A percentile compares a stretch with the other conserved stretches of the same genome.
phyloP scores from a whole-genome alignment of 257 asterid genomes.

The Paulownia fortunei region DNA sequence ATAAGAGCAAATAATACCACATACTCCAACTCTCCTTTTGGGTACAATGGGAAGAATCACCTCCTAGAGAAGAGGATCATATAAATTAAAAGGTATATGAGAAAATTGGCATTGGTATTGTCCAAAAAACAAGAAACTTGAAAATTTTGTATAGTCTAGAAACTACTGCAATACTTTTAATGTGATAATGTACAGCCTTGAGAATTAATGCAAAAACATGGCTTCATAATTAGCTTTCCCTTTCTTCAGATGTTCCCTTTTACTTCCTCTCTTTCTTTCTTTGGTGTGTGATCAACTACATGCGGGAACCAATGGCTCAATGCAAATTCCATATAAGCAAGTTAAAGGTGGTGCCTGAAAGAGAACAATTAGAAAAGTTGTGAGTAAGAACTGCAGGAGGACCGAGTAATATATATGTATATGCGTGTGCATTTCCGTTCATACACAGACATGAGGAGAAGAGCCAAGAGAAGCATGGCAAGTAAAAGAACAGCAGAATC shows the following conservation, averaged over 20 bases:
- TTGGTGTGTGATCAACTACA: slow-evolving; percentile 28
- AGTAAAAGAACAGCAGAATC: not conserved
- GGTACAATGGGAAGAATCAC: not conserved
- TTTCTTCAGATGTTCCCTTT: slow-evolving; percentile 22
- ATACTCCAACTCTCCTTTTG: not conserved
- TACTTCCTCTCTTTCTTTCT: slow-evolving; percentile 16
- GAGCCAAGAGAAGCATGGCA: not conserved
- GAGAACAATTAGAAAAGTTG: not conserved
- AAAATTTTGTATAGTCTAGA: slow-evolving; percentile 3
- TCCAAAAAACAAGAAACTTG: slow-evolving; percentile 18
- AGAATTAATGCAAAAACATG: slow-evolving; percentile 3
- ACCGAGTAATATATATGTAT: not conserved
- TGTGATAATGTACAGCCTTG: slow-evolving; percentile 14
- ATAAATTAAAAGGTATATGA: not conserved
- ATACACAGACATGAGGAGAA: slow-evolving; percentile 14
- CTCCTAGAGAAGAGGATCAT: slow-evolving; percentile 1
- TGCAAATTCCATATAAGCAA: slow-evolving; percentile 10
- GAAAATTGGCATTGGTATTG: not conserved
- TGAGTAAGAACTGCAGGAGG: slow-evolving; percentile 12
- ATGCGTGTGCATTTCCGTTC: not conserved
- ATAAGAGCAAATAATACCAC: not conserved
- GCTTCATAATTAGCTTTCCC: slow-evolving; percentile 6
- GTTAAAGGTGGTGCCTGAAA: slow-evolving; percentile 32
- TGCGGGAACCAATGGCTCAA: slow-evolving; percentile 17
- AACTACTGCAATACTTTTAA: slow-evolving; percentile 4